phyloP scores from a whole-genome alignment of 2,329 filamentous ascomycete genomes.

The Epichloe sp. region DNA sequence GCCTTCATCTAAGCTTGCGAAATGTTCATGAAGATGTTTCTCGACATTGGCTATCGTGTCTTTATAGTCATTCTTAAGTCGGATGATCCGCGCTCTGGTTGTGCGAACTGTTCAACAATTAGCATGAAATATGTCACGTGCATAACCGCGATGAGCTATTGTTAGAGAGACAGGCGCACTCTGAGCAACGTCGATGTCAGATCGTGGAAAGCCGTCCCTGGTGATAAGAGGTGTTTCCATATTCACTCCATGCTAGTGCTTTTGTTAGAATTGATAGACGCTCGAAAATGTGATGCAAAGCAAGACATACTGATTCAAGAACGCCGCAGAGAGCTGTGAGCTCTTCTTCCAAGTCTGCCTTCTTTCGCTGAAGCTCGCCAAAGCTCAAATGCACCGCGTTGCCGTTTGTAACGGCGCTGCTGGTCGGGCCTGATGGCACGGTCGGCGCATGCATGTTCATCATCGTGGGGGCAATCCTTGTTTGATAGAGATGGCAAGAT shows the following conservation, averaged over 20 bases:
- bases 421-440: slow-evolving; percentile 61
- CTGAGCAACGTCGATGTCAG: slow-evolving; percentile 89
- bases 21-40: slow-evolving; percentile 75
- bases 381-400: slow-evolving; percentile 54
- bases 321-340: slow-evolving; percentile 73
- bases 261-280: slow-evolving; percentile 9
- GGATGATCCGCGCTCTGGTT: slow-evolving; percentile 81
- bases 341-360: slow-evolving; percentile 75
- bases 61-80: slow-evolving; percentile 87
- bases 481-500: not conserved
- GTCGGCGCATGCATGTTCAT: slow-evolving; percentile 48
- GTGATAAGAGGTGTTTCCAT: slow-evolving; percentile 87
- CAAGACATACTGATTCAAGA: slow-evolving; percentile 62
- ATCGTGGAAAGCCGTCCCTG: slow-evolving; percentile 79
- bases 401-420: slow-evolving; percentile 46
- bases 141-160: not conserved
- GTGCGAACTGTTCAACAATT: slow-evolving; percentile 57
- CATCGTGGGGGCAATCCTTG: slow-evolving; percentile 24
- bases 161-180: slow-evolving; percentile 50
- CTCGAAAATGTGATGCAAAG: not conserved
- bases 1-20: slow-evolving; percentile 54
- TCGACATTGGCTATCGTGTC: slow-evolving; percentile 74
- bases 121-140: slow-evolving; percentile 2
- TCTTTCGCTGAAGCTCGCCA: slow-evolving; percentile 68
- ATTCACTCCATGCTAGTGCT: slow-evolving; percentile 66